A percentile compares a stretch with the other conserved stretches of the same genome.
Evolutionary conservation across 352 stramenopile genomes (phyloP).

Genomic region (Phytopythium vexans): DNA sequence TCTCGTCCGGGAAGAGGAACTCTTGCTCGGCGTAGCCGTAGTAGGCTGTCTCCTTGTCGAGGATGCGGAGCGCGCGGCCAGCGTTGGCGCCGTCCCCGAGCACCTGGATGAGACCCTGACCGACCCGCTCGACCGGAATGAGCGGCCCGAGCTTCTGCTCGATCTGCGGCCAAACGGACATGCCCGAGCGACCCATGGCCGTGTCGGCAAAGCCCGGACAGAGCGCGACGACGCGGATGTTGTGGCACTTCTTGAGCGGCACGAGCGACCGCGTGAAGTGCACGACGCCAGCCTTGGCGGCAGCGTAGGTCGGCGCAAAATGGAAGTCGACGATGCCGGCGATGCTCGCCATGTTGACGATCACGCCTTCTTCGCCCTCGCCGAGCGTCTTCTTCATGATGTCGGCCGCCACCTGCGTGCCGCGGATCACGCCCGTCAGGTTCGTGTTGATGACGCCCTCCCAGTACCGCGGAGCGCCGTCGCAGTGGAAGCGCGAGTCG

Average conservation of each 20-base stretch:
- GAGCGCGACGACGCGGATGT: conserved; percentile 43
- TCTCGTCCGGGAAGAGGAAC: conserved; percentile 2
- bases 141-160: conserved; percentile 21
- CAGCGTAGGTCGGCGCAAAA: conserved; percentile 45
- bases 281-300: conserved; percentile 50
- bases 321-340: conserved; percentile 33
- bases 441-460: conserved; percentile 47
- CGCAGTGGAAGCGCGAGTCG: conserved; percentile 45
- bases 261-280: conserved; percentile 49
- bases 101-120: neutral
- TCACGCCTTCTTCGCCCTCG: conserved; percentile 29
- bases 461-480: conserved; percentile 31
- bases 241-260: conserved; percentile 30
- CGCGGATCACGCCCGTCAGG: conserved; percentile 42
- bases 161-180: conserved; percentile 17
- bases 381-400: conserved; percentile 33
- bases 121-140: conserved; percentile 25
- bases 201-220: conserved; percentile 47
- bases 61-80: neutral
- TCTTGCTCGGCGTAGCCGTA: neutral
- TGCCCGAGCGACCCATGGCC: conserved; percentile 35
- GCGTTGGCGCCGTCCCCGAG: neutral
- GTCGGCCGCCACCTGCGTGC: conserved; percentile 40
- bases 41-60: neutral
- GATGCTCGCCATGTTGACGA: conserved; percentile 50